Evolutionary conservation across 768 basidiomycete genomes (phyloP).

Genomic region (Arthromyces matolae): DNA sequence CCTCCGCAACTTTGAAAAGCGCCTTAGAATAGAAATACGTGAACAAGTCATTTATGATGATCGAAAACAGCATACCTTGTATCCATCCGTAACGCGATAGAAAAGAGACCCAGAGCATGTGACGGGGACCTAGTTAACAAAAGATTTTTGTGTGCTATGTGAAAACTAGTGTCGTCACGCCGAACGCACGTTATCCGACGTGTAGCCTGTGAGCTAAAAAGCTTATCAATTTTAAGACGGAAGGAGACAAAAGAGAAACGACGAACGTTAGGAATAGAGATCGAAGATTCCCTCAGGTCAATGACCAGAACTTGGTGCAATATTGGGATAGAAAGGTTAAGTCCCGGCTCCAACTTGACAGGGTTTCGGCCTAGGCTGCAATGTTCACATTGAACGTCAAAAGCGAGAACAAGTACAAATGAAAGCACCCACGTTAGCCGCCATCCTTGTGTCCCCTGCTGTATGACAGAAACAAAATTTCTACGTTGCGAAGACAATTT

Average conservation of each 20-base stretch:
- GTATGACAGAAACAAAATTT: constrained; percentile 44
- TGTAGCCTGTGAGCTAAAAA: constrained; percentile 30
- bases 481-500: constrained; percentile 23
- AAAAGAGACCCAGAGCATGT: constrained; percentile 52
- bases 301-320: constrained; percentile 43
- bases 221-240: neutral
- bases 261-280: constrained; percentile 40
- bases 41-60: neutral
- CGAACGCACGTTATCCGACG: constrained; percentile 27
- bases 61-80: constrained; percentile 29
- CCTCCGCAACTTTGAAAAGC: constrained; percentile 48
- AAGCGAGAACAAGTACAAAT: neutral
- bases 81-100: constrained; percentile 48
- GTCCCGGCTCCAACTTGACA: constrained; percentile 39
- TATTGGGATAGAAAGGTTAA: constrained; percentile 42
- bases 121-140: constrained; percentile 40
- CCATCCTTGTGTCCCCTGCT: constrained; percentile 53
- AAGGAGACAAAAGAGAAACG: neutral
- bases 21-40: constrained; percentile 25
- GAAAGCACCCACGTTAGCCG: constrained; percentile 34
- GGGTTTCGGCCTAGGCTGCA: constrained; percentile 43
- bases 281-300: constrained; percentile 46
- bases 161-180: neutral
- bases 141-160: neutral
- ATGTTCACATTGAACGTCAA: neutral